Evolutionary conservation across 2,329 filamentous ascomycete genomes (phyloP), one percentile per base, ranked within the genome.

Genomic region (Alternaria sp.): DNA sequence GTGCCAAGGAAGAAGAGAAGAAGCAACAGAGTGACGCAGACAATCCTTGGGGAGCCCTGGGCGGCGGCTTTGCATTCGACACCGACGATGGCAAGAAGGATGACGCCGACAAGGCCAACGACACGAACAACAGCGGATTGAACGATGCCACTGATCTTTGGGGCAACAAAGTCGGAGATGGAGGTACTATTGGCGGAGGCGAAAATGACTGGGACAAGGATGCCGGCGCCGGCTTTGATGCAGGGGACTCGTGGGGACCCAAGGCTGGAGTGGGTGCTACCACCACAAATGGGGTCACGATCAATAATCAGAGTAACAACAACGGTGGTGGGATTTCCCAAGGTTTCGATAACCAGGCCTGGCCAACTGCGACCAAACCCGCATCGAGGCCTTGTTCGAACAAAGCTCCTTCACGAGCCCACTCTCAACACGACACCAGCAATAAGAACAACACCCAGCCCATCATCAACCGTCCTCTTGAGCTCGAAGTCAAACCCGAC

Each of bases 401-500:
- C 21, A 57, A 57, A 36, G 8, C 48, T n/a, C 36, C 54, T 2
- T 62, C 62, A 0, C 49, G 56, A 1, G 11, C 52, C 2, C 36
- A 21, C 31, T 26, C 58, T 3, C 50, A 52, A 24, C 56, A 51
- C 39, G 51, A 41, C n/a, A 13, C 49, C 3, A 31, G 5, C 36
- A 26, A 24, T 24, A 51, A 26, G 45, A 34, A 41, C 29, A 40
- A 46, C 11, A 33, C 31, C 51, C 39, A 54, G 8, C 13, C 51
- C 9, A 34, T 42, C 23, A 49, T 39, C 17, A 17, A 11, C 14
- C 51, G 51, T n/a, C 61, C 57, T 23, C 33, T 54, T 13, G 56
- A 56, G 11, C 48, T 68, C 52, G 67, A 74, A 42, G 42, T 75
- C 45, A 66, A 58, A 24, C 72, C 73, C 0, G 73, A 75, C 44